Evolutionary conservation across 1,139 yeast genomes (phyloP), one percentile per base, ranked within the genome.

Genomic region (Pichia sp.): DNA sequence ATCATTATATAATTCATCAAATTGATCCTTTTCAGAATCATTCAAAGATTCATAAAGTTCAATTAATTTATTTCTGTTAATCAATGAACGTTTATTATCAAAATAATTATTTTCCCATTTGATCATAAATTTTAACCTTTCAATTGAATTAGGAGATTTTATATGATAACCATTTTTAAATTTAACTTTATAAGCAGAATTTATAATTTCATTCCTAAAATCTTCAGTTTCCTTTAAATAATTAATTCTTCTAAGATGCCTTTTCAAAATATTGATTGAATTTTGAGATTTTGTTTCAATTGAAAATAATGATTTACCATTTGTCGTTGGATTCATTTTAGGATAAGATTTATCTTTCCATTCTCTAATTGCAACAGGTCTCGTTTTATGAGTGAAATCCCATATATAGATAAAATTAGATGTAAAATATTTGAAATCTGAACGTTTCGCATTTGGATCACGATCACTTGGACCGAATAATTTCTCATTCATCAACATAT

Each of bases 391-490:
- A 45, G 80, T 71, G 25, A 84, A 68, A 56, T 93, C 98, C 63
- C 84, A 91, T 23, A 86, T 81, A 49, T 83, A 78, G 31, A 88
- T 65, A 60, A 80, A 88, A 8, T 80, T 77, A n/a, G 76, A 72
- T 41, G 79, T 79, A 60, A 93, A 84, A 59, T 85, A 84, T 56
- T 82, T 79, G 54, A 84, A 74, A 59, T 89, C 96, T 51, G 85
- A 95, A 42, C 95, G 71, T 50, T 72, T 79, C 5, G 94, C 89
- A 50, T 71, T 74, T 17, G 95, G 93, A 59, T 89, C 96, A 51
- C 95, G 72, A 61, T 91, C 97, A 28, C 84, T 75, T 1, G 95
- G 84, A 9, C 96, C 96, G 58, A 78, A 77, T 19, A 85, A 66
- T 55, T 85, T 84, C 58, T 93, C 98, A 56, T 85, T 89, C 48